Base-by-base conservation (phyloP, 495 filamentous ascomycete species). In the Lasiosphaeria hispida region DNA sequence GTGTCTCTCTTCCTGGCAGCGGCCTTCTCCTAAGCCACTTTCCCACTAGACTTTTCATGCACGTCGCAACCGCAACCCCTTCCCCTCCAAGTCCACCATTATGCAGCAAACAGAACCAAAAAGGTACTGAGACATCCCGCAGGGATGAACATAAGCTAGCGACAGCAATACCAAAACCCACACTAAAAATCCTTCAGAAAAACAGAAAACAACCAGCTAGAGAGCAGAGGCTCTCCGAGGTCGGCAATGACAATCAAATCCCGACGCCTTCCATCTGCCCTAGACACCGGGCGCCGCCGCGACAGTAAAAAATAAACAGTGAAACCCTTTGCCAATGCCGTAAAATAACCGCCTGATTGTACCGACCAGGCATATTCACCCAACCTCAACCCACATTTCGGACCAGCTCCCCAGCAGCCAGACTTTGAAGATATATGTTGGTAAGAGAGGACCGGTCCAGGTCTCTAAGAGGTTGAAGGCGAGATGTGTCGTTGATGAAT, bases 281-380 rank as follows among this genome's bases (percentile, higher is more conserved):
- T 49, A 50, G 49, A 63, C 61, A 59, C 67, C 67, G 10, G 49
- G 53, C 67, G 67, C 67, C 67, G 42, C 59, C 65, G 63, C 67
- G 44, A 65, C 61, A n/a, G n/a, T n/a, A 66, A 62, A 59, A 59
- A 54, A 63, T 34, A 49, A 18, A 58, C 30, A 60, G 53, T 49
- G 30, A 50, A 59, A 60, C 38, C 52, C 55, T 5, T 30, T 49
- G 55, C 57, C 58, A 61, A 64, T 62, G 52, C 65, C 55, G 52
- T 35, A 47, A 52, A 53, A 60, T 37, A 57, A 39, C 50, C 37
- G 51, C 45, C 54, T 14, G 48, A 23, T 18, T 41, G 10, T 48
- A 48, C 55, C 17, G n/a, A 15, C 53, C 49, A 43, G 33, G 18
- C 40, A 58, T 53, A 58, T 37, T 18, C 53, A 55, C 14, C 53